A percentile compares a stretch with the other conserved stretches of the same genome.
phyloP scores from a whole-genome alignment of 1,139 yeast species.

The Blastobotrys aristatus region DNA sequence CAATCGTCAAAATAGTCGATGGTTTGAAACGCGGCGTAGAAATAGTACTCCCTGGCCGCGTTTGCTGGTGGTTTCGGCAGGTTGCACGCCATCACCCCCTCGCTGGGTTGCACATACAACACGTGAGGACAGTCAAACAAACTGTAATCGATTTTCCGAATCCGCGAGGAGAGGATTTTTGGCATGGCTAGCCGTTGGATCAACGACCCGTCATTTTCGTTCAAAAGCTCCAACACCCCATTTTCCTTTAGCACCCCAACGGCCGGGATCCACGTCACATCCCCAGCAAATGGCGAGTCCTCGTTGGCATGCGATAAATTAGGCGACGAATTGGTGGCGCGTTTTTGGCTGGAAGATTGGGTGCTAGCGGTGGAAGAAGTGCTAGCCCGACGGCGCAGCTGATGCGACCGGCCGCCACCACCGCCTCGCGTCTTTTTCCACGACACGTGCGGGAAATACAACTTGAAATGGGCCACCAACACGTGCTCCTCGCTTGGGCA shows the following conservation, averaged over 20 bases:
- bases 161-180: conserved; percentile 55
- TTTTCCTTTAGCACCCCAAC: conserved; percentile 67
- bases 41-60: conserved; percentile 13
- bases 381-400: conserved; percentile 5
- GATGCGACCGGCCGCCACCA: neutral
- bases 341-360: neutral
- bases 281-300: conserved; percentile 22
- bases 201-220: conserved; percentile 64
- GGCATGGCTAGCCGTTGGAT: conserved; percentile 59
- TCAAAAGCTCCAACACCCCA: conserved; percentile 59
- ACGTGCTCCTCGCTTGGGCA: conserved; percentile 20
- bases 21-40: conserved; percentile 54
- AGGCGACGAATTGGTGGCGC: conserved; percentile 1
- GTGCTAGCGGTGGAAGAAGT: neutral
- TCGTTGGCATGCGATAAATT: conserved; percentile 1
- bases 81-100: conserved; percentile 17
- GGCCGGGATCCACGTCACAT: conserved; percentile 69
- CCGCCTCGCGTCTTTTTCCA: neutral
- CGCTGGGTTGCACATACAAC: conserved; percentile 23
- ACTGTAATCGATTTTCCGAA: conserved; percentile 63
- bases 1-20: conserved; percentile 78
- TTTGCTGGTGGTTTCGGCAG: neutral
- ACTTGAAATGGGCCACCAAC: conserved; percentile 30
- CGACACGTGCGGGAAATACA: conserved; percentile 23
- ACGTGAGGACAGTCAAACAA: conserved; percentile 57